A percentile compares a stretch with the other conserved stretches of the same genome.
Conservation (phyloP, 164 flowering plant genomes). For the grape (Vitis vinifera) region ASM3070453v1 NC_081817.1:3810001-3810500, state of each 20-base stretch:
- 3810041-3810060: constrained; percentile 38
- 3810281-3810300: neutral
- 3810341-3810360: constrained; percentile 16
- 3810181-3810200: constrained; percentile 34
- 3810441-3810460: constrained; percentile 23
- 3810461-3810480: constrained; percentile 36
- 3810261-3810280: neutral
- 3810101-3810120: constrained; percentile 17
- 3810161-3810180: constrained; percentile 30
- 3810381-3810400: constrained; percentile 21
- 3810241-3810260: constrained; percentile 19
- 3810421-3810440: constrained; percentile 68
- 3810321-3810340: neutral
- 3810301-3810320: no score
- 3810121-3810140: constrained; percentile 43
- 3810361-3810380: constrained; percentile 40
- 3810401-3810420: constrained; percentile 37
- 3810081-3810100: constrained; percentile 12
- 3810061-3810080: constrained; percentile 62
- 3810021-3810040: constrained; percentile 35
- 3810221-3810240: constrained; percentile 27
- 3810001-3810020: neutral
- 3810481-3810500: neutral
- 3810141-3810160: constrained; percentile 19
- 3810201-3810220: constrained; percentile 17